A percentile compares a stretch with the other conserved stretches of the same genome.
phyloP scores from a whole-genome alignment of 1,284 basidiomycete species.

The Trichosporon faecale region DNA sequence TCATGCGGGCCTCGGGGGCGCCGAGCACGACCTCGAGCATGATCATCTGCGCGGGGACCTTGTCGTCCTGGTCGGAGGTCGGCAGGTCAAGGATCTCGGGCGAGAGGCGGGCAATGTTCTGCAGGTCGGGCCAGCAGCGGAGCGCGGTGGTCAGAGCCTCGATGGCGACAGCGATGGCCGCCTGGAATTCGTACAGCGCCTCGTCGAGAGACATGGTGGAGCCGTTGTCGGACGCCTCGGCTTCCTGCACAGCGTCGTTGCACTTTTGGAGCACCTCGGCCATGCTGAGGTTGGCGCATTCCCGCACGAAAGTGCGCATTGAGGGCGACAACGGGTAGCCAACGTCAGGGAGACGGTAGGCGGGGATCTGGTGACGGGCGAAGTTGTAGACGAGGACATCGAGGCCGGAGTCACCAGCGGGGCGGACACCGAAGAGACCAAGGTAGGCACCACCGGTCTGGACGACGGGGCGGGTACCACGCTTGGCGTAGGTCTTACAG shows the following conservation, averaged over 20 bases:
- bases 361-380: constrained; percentile 57
- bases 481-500: constrained; percentile 56
- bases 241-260: constrained; percentile 49
- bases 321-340: constrained; percentile 48
- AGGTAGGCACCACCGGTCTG: constrained; percentile 56
- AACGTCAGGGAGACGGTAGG: constrained; percentile 57
- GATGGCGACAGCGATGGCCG: constrained; percentile 54
- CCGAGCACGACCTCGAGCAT: constrained; percentile 56
- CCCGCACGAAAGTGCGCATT: constrained; percentile 52
- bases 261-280: constrained; percentile 51
- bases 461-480: constrained; percentile 55
- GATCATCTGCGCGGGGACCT: constrained; percentile 52
- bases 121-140: constrained; percentile 54
- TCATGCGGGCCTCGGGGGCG: constrained; percentile 44
- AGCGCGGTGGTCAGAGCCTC: constrained; percentile 55
- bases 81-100: constrained; percentile 56
- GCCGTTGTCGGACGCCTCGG: constrained; percentile 43
- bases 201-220: constrained; percentile 45
- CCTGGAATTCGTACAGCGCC: constrained; percentile 55
- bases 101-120: constrained; percentile 52
- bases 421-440: constrained; percentile 55
- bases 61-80: constrained; percentile 43
- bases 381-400: constrained; percentile 58
- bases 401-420: constrained; percentile 48
- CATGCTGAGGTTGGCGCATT: constrained; percentile 52